A percentile compares a stretch with the other conserved stretches of the same genome.
These are phyloP conservation scores for Aegle marmelos DNA, from an alignment of 345 rosid genomes.

Conservation along the genomic window DNA sequence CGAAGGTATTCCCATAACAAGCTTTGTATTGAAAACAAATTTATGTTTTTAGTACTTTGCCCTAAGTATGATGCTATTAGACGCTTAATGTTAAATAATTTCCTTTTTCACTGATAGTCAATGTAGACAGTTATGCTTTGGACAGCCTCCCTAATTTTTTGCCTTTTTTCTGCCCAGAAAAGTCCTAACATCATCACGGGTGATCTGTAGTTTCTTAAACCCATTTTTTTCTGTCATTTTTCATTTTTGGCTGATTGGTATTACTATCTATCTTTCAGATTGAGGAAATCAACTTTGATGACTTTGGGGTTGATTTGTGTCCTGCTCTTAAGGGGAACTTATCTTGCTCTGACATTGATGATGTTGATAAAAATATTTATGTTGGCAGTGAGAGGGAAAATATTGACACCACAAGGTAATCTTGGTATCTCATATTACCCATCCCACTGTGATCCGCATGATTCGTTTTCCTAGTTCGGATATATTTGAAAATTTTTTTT, in stretches of 20 bases:
- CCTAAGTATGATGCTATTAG: background rate
- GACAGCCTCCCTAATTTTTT: background rate
- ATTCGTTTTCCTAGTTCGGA: background rate
- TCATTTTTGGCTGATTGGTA: constrained; percentile 1
- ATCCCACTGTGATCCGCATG: background rate
- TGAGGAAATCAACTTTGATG: constrained; percentile 36
- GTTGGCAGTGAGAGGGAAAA: constrained; percentile 4
- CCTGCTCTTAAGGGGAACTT: constrained; percentile 21
- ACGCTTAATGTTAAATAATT: background rate
- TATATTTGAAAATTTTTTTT: background rate
- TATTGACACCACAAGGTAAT: constrained; percentile 21
- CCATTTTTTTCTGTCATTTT: background rate
- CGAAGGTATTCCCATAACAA: constrained; percentile 16
- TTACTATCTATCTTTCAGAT: constrained; percentile 25
- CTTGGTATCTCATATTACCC: background rate
- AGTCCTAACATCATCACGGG: background rate
- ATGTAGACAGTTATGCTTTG: background rate
- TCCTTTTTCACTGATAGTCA: background rate
- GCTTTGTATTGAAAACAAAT: background rate
- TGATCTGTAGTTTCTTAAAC: background rate
- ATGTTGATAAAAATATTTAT: constrained; percentile 15
- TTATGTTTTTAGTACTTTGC: background rate
- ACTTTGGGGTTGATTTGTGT: constrained; percentile 47
- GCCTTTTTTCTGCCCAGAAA: background rate
- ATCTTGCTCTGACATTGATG: constrained; percentile 23